phyloP scores from a whole-genome alignment of 2,329 filamentous ascomycete species.

The Diplodia intermedia region DNA sequence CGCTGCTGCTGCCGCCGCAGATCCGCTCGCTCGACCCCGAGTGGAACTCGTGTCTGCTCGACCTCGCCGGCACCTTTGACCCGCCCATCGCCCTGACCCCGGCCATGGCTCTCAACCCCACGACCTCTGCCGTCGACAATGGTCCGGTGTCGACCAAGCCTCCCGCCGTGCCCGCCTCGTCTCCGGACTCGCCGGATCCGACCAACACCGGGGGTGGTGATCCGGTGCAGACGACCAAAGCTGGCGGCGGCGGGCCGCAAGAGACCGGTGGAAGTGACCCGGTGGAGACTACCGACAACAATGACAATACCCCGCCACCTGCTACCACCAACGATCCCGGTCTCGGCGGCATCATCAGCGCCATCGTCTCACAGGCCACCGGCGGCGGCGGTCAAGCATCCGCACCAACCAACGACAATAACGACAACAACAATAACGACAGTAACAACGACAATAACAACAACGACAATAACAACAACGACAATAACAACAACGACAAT shows the following conservation, averaged over 20 bases:
- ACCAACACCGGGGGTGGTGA: neutral
- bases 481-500: neutral
- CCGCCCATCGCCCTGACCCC: conserved; percentile 21
- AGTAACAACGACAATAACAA: neutral
- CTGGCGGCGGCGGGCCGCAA: neutral
- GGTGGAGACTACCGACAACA: neutral
- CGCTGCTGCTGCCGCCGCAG: conserved; percentile 18
- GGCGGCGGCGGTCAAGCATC: neutral
- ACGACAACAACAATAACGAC: neutral
- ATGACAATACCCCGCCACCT: neutral
- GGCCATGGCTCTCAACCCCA: neutral
- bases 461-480: neutral
- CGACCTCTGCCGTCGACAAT: neutral
- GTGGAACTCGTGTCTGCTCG: conserved; percentile 9
- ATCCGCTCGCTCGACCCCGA: conserved; percentile 12
- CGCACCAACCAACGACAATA: neutral
- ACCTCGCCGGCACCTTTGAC: conserved; percentile 20
- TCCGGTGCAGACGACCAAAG: neutral
- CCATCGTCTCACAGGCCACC: conserved; percentile 11
- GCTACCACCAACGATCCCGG: conserved; percentile 2
- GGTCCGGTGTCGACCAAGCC: neutral
- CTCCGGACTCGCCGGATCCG: conserved; percentile 12
- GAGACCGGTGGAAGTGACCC: neutral
- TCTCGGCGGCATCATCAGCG: conserved; percentile 22
- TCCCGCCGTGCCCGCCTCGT: conserved; percentile 7